These are phyloP conservation scores for Corynascus novoguineensis DNA, from an alignment of 495 filamentous ascomycete genomes.

Conservation along the genomic window DNA sequence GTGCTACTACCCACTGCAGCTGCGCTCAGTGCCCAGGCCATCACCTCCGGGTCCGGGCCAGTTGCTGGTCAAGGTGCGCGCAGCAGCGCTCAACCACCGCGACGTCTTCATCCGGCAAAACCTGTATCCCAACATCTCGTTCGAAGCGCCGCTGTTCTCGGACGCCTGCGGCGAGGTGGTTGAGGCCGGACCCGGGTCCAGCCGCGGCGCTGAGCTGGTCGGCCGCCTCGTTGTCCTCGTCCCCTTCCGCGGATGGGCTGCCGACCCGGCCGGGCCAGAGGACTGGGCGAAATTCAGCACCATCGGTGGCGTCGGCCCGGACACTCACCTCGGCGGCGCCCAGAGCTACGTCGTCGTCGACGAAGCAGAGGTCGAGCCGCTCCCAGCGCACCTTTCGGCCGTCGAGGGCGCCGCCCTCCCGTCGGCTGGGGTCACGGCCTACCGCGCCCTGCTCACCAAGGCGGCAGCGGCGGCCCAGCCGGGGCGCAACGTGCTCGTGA, in stretches of 20 bases:
- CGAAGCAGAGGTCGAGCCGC: conserved; percentile 65
- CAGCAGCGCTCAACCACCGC: conserved; percentile 83
- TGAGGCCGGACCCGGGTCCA: conserved; percentile 46
- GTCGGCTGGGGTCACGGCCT: conserved; percentile 77
- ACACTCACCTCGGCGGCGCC: conserved; percentile 59
- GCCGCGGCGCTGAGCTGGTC: conserved; percentile 31
- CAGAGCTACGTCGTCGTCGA: conserved; percentile 66
- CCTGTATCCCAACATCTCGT: conserved; percentile 78
- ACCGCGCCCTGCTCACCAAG: conserved; percentile 75
- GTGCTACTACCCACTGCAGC: too few relatives aligned
- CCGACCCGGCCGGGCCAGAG: conserved; percentile 67
- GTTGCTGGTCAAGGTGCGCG: conserved; percentile 62
- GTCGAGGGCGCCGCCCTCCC: conserved; percentile 77
- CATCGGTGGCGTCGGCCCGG: conserved; percentile 67
- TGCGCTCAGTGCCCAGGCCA: too few relatives aligned
- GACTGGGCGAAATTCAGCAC: conserved; percentile 44
- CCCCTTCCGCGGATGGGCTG: conserved; percentile 69
- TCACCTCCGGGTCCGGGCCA: conserved; percentile 57
- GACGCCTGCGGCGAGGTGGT: conserved; percentile 75
- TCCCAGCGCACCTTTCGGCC: conserved; percentile 63
- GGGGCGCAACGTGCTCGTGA: conserved; percentile 64
- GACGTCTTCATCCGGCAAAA: conserved; percentile 89
- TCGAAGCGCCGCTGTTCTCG: conserved; percentile 66
- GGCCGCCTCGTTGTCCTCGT: conserved; percentile 66
- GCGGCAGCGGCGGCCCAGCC: conserved; percentile 48